Conservation (phyloP, 176 grass and related monocot species). For the Phyllostachys edulis region DNA sequence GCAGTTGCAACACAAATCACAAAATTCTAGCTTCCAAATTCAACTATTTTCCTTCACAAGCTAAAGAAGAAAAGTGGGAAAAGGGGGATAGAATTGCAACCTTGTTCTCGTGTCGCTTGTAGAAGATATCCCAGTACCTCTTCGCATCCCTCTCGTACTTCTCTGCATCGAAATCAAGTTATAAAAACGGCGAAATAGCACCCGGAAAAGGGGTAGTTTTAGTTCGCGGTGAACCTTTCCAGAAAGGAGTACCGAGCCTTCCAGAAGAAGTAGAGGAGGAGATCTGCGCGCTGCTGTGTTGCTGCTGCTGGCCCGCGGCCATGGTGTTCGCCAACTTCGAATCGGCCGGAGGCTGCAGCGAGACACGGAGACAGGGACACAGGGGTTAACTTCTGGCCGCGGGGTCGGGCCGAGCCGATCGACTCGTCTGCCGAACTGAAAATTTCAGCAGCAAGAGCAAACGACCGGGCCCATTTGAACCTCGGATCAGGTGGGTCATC, state of each 20-base stretch:
- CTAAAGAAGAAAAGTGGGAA: background rate
- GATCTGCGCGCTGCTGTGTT: conserved; percentile 36
- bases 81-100: conserved; percentile 13
- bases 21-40: background rate
- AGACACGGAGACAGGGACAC: background rate
- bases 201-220: background rate
- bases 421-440: background rate
- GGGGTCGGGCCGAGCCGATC: background rate
- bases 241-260: conserved; percentile 86
- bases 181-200: background rate
- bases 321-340: background rate
- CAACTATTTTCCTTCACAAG: background rate
- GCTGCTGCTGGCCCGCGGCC: conserved; percentile 44
- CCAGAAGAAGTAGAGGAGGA: conserved; percentile 55
- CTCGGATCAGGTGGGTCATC: no score
- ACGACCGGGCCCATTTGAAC: background rate
- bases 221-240: conserved; percentile 61
- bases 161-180: conserved; percentile 45
- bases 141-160: conserved; percentile 91
- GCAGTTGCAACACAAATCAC: background rate
- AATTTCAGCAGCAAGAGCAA: background rate
- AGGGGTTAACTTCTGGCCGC: background rate
- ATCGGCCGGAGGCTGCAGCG: background rate
- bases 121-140: conserved; percentile 98
- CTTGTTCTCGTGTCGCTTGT: conserved; percentile 90